Percentiles rank a stretch among this genome's conserved stretches.
These are phyloP conservation scores for Naegleria gruberi DNA, from an alignment of 208 protist genomes.

Conservation along the genomic window DNA sequence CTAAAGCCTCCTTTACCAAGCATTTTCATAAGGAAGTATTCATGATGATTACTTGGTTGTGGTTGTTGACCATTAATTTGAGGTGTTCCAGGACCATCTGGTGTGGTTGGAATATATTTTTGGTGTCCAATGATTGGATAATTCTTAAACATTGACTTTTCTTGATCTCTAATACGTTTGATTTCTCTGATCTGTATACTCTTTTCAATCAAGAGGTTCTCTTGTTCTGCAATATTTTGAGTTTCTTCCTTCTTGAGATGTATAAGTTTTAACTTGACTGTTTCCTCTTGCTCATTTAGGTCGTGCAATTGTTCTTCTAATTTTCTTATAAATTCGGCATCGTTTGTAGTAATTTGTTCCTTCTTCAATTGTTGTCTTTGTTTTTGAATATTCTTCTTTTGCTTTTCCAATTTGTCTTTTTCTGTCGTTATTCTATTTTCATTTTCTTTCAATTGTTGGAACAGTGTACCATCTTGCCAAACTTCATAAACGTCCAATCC, in stretches of 20 bases:
- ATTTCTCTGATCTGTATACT: conserved; percentile 13
- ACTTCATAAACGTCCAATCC: background rate
- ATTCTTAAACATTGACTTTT: conserved; percentile 10
- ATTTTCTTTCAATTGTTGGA: background rate
- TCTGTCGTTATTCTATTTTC: background rate
- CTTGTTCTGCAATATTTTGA: background rate
- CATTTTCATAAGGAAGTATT: conserved; percentile 73
- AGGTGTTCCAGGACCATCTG: background rate
- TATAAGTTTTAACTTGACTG: background rate
- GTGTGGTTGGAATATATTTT: background rate
- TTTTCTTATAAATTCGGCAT: background rate
- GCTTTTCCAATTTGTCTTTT: background rate
- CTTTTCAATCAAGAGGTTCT: background rate
- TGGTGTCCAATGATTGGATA: background rate
- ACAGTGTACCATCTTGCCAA: conserved; percentile 17
- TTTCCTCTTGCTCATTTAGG: conserved; percentile 14
- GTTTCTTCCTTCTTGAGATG: conserved; percentile 1
- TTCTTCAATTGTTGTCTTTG: background rate
- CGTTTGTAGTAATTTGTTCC: background rate
- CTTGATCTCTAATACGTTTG: conserved; percentile 17
- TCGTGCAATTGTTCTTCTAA: conserved; percentile 2
- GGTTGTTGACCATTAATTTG: background rate
- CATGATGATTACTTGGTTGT: background rate
- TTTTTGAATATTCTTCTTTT: conserved; percentile 15
- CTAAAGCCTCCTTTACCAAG: conserved; percentile 87